A percentile compares a stretch with the other conserved stretches of the same genome.
These are phyloP conservation scores for Aspergillus fischeri DNA, from an alignment of 2,329 filamentous ascomycete genomes.

Conservation along the genomic window DNA sequence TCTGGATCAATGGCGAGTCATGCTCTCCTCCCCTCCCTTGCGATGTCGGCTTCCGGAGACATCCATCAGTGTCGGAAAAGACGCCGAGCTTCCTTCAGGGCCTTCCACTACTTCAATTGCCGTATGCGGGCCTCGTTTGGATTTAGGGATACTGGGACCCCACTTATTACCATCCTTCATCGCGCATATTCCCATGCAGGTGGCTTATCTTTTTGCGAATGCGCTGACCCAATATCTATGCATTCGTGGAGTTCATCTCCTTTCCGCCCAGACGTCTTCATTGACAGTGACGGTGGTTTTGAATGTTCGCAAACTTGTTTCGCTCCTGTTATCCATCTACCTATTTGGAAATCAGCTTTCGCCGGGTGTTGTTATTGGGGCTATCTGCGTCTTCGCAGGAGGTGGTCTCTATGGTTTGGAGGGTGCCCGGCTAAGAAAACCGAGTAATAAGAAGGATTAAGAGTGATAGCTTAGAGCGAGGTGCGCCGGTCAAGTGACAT, in stretches of 20 bases:
- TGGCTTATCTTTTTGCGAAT: slow-evolving; percentile 41
- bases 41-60: slow-evolving; percentile 17
- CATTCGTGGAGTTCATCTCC: slow-evolving; percentile 92
- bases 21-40: slow-evolving; percentile 33
- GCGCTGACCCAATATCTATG: slow-evolving; percentile 90
- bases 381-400: slow-evolving; percentile 79
- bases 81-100: neutral
- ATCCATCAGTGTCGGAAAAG: neutral
- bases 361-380: slow-evolving; percentile 72
- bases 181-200: slow-evolving; percentile 29
- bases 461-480: neutral
- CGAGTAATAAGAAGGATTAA: slow-evolving; percentile 18
- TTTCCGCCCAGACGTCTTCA: slow-evolving; percentile 82
- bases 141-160: neutral
- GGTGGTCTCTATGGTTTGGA: slow-evolving; percentile 90
- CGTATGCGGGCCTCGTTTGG: slow-evolving; percentile 42
- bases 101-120: neutral
- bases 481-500: neutral
- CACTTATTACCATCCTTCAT: slow-evolving; percentile 18
- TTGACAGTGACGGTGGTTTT: slow-evolving; percentile 95
- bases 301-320: slow-evolving; percentile 91
- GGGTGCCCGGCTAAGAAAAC: slow-evolving; percentile 33
- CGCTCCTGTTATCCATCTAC: slow-evolving; percentile 85
- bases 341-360: slow-evolving; percentile 84
- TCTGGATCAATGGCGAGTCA: slow-evolving; percentile 31